Evolutionary conservation across 225 moss, liverwort and hornwort species (phyloP).

Genomic region (Asterella californica): DNA sequence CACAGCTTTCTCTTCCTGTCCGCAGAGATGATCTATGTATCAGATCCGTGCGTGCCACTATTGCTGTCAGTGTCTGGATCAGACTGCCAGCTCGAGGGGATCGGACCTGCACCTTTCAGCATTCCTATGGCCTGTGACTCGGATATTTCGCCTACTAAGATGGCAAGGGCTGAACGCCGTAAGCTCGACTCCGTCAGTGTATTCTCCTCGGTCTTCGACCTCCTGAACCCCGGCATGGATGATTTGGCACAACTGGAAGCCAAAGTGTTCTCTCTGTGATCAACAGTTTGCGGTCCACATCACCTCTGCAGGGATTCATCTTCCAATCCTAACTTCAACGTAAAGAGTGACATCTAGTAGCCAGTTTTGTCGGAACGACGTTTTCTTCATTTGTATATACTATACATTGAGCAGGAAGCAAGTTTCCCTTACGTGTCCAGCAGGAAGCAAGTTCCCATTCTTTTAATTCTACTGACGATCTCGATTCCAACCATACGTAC

Average conservation of each 20-base stretch:
- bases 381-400: not conserved
- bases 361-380: not conserved
- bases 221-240: not conserved
- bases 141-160: not conserved
- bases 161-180: not conserved
- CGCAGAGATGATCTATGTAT: not conserved
- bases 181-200: not conserved
- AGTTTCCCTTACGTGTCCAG: no score
- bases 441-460: no score
- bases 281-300: not conserved
- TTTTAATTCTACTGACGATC: no score
- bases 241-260: slow-evolving; percentile 2
- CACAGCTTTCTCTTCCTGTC: not conserved
- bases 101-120: not conserved
- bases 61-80: not conserved
- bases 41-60: not conserved
- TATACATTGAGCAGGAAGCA: not conserved
- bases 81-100: not conserved
- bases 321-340: not conserved
- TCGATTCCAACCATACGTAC: no score
- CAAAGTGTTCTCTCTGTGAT: not conserved
- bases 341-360: not conserved
- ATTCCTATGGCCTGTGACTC: not conserved
- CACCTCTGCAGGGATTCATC: not conserved
- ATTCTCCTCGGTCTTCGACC: not conserved